phyloP scores from a whole-genome alignment of 164 flowering plant species.

The Nymphaea thermarum region DNA sequence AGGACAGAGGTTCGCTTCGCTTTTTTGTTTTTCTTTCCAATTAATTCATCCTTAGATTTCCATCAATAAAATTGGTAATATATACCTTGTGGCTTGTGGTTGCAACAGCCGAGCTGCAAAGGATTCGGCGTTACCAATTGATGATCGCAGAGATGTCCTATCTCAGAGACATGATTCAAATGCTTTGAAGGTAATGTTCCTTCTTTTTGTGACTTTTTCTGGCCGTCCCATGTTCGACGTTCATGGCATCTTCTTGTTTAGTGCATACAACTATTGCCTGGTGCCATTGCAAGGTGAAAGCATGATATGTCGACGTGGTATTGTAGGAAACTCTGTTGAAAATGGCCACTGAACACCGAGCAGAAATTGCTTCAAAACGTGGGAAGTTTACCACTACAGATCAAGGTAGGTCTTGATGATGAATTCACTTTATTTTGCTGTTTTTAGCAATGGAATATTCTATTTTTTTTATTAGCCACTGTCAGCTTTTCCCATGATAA shows the following conservation, averaged over 20 bases:
- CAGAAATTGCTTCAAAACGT: slow-evolving; percentile 70
- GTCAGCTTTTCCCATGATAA: not conserved
- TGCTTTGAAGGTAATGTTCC: slow-evolving; percentile 53
- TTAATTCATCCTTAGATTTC: not conserved
- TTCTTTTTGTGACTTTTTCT: not conserved
- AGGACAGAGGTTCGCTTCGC: slow-evolving; percentile 44
- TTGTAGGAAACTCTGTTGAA: slow-evolving; percentile 75
- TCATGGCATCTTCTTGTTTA: not conserved
- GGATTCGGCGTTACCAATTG: slow-evolving; percentile 19
- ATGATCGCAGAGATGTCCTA: slow-evolving; percentile 47
- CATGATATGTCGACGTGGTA: not conserved
- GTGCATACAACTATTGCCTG: too few species aligned
- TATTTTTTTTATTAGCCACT: not conserved
- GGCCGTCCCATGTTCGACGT: not conserved
- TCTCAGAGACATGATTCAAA: slow-evolving; percentile 63
- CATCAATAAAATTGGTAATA: too few species aligned
- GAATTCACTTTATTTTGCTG: too few species aligned
- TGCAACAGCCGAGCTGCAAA: slow-evolving; percentile 36
- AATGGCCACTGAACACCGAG: slow-evolving; percentile 76
- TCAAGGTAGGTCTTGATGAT: slow-evolving; percentile 32
- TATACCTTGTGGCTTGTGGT: not conserved
- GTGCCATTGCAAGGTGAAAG: too few species aligned
- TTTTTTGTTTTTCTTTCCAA: not conserved
- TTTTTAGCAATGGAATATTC: too few species aligned
- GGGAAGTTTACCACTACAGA: slow-evolving; percentile 37